Conservation (phyloP, 306 rosid species). For the Glycine soja region DNA sequence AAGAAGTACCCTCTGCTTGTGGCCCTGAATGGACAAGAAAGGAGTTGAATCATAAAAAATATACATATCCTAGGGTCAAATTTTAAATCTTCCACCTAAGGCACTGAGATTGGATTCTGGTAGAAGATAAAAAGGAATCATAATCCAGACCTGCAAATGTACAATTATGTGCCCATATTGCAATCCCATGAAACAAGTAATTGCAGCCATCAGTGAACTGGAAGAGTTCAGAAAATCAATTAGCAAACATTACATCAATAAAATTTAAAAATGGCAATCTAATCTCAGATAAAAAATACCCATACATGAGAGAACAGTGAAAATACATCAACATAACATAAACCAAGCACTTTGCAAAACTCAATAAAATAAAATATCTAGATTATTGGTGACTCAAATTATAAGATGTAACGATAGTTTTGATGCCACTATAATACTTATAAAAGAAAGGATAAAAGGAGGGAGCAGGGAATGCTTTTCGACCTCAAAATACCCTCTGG, state of each 20-base stretch:
- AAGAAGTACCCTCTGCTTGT: constrained; percentile 63
- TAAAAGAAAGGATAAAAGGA: constrained; percentile 28
- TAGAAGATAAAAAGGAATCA: constrained; percentile 37
- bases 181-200: constrained; percentile 78
- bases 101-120: constrained; percentile 5
- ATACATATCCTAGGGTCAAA: constrained; percentile 16
- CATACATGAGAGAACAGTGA: constrained; percentile 2
- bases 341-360: constrained; percentile 25
- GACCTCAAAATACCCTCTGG: constrained; percentile 86
- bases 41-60: constrained; percentile 37
- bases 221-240: constrained; percentile 49
- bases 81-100: constrained; percentile 33
- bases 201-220: constrained; percentile 86
- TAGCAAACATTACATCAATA: constrained; percentile 39
- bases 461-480: constrained; percentile 33
- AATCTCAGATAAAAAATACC: constrained; percentile 8
- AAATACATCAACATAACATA: constrained; percentile 11
- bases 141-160: constrained; percentile 61
- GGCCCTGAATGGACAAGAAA: constrained; percentile 58
- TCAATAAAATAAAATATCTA: background rate
- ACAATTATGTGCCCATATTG: constrained; percentile 75
- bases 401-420: background rate
- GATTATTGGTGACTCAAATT: background rate
- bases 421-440: constrained; percentile 1
- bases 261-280: background rate